Evolutionary conservation across 495 filamentous ascomycete species (phyloP).

Genomic region (Annulohypoxylon stygium): DNA sequence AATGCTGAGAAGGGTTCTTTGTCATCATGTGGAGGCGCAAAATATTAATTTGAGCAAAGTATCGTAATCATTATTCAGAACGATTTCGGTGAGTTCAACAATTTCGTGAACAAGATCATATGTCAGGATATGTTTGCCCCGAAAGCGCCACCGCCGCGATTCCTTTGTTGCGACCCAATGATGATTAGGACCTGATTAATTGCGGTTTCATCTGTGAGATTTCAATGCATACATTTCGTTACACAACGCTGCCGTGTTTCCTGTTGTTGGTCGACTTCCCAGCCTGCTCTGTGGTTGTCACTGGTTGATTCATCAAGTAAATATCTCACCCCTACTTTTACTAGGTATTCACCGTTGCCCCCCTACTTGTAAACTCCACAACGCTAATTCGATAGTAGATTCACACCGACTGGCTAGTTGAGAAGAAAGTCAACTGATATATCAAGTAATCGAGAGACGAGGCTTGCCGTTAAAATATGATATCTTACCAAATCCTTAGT

Average conservation of each 20-base stretch:
- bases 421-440: background rate
- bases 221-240: conserved; percentile 7
- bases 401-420: background rate
- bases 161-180: conserved; percentile 6
- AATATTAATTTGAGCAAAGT: background rate
- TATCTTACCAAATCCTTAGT: background rate
- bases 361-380: background rate
- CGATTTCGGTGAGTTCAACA: background rate
- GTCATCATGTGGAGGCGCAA: background rate
- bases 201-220: background rate
- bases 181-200: background rate
- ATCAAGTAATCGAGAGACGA: background rate
- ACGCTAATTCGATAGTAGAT: background rate
- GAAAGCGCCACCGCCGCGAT: background rate
- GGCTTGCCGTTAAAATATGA: background rate
- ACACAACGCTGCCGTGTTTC: conserved; percentile 1
- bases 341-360: background rate
- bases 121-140: background rate
- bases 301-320: background rate
- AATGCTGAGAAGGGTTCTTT: background rate
- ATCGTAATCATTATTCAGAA: conserved; percentile 6
- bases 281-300: background rate
- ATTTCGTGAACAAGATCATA: conserved; percentile 1
- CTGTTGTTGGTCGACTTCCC: background rate
- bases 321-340: background rate